phyloP scores from a whole-genome alignment of 306 rosid species.

The Sechiopsis laciniata region DNA sequence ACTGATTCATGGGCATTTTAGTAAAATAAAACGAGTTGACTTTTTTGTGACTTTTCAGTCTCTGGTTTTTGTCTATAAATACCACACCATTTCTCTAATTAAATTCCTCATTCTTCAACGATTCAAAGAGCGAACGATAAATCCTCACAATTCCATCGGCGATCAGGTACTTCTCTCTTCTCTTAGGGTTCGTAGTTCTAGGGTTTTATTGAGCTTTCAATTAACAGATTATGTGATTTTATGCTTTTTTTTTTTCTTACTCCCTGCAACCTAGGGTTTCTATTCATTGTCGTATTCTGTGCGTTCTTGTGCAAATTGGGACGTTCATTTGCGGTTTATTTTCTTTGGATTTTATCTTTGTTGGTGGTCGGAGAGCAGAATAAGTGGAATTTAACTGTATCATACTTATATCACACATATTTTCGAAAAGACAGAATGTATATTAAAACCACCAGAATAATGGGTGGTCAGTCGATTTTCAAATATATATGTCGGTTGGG shows the following conservation, averaged over 20 bases:
- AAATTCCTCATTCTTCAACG: neutral
- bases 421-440: too few relatives aligned
- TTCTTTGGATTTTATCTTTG: too few relatives aligned
- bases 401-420: too few relatives aligned
- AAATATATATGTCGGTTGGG: too few relatives aligned
- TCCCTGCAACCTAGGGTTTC: conserved; percentile 1
- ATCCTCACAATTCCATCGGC: neutral
- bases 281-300: neutral
- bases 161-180: neutral
- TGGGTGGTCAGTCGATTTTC: too few relatives aligned
- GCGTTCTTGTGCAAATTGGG: neutral
- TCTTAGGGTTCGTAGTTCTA: neutral
- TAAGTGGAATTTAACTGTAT: too few relatives aligned
- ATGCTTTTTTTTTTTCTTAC: neutral
- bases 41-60: neutral
- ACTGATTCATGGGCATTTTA: neutral
- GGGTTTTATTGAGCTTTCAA: neutral
- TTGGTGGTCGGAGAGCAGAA: neutral
- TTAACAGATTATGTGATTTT: neutral
- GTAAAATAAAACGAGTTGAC: neutral
- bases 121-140: neutral
- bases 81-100: too few relatives aligned
- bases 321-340: too few relatives aligned
- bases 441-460: too few relatives aligned
- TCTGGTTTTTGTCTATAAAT: conserved; percentile 14